A percentile compares a stretch with the other conserved stretches of the same genome.
phyloP scores from a whole-genome alignment of 2,329 filamentous ascomycete genomes.

The Domatiomyces catenatus region DNA sequence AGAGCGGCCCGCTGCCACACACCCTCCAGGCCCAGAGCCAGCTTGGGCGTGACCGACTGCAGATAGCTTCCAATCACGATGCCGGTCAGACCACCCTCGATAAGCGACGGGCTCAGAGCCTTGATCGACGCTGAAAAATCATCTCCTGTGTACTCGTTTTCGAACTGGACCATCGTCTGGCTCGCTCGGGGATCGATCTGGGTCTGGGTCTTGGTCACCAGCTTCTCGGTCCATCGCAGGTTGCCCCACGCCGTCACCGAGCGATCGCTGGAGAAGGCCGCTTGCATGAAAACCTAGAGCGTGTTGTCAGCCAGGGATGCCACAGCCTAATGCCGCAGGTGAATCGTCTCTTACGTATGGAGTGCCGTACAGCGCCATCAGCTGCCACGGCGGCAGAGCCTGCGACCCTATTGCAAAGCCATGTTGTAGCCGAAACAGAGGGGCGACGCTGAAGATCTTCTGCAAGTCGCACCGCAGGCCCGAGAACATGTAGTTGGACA shows the following conservation, averaged over 20 bases:
- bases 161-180: slow-evolving; percentile 81
- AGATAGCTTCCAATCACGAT: slow-evolving; percentile 94
- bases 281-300: slow-evolving; percentile 78
- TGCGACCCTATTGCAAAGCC: slow-evolving; percentile 86
- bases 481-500: slow-evolving; percentile 93
- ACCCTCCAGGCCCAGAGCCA: slow-evolving; percentile 78
- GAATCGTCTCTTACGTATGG: slow-evolving; percentile 52
- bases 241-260: slow-evolving; percentile 80
- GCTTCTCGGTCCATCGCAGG: slow-evolving; percentile 65
- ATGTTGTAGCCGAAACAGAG: slow-evolving; percentile 94
- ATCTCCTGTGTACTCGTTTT: slow-evolving; percentile 84
- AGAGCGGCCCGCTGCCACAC: slow-evolving; percentile 83
- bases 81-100: slow-evolving; percentile 84
- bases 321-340: background rate
- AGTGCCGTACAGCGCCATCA: slow-evolving; percentile 85
- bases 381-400: slow-evolving; percentile 82
- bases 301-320: slow-evolving; percentile 6
- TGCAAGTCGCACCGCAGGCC: slow-evolving; percentile 91
- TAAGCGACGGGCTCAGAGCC: slow-evolving; percentile 82
- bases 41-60: slow-evolving; percentile 73
- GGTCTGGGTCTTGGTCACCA: slow-evolving; percentile 75
- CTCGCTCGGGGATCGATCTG: slow-evolving; percentile 63
- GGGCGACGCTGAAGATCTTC: slow-evolving; percentile 85
- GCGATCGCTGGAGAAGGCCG: slow-evolving; percentile 84
- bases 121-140: slow-evolving; percentile 92